These are phyloP conservation scores for Sarcocystis neurona DNA, from an alignment of 169 alveolate species.

Conservation along the genomic window DNA sequence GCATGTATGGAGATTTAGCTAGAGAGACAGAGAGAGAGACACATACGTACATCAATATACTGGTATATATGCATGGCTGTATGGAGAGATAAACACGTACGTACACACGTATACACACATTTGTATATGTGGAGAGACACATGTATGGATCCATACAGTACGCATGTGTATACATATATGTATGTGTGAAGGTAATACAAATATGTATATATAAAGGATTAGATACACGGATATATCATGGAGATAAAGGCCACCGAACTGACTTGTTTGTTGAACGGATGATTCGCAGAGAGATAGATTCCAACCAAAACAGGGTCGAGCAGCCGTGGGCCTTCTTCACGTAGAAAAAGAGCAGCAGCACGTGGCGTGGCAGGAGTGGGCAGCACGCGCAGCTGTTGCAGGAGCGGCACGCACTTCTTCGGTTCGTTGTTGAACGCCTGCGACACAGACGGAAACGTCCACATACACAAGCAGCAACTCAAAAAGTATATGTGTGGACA, in stretches of 20 bases:
- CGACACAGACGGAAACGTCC: too few relatives aligned
- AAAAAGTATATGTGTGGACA: too few relatives aligned
- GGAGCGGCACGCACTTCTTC: conserved; percentile 39
- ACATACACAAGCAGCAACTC: too few relatives aligned
- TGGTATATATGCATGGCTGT: background rate
- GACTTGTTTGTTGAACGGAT: conserved; percentile 55
- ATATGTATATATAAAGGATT: background rate
- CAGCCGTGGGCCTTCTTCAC: conserved; percentile 51
- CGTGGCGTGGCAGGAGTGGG: conserved; percentile 65
- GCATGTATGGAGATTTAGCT: background rate
- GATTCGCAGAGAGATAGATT: conserved; percentile 37
- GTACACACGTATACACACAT: too few relatives aligned
- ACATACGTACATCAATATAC: background rate
- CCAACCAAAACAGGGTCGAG: conserved; percentile 56
- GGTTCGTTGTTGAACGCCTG: conserved; percentile 39
- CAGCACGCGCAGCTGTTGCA: conserved; percentile 47
- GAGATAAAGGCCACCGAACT: background rate
- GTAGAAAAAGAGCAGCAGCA: conserved; percentile 52
- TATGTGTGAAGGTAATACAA: background rate
- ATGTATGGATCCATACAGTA: too few relatives aligned
- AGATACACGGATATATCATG: background rate
- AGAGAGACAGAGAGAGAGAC: background rate
- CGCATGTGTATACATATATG: too few relatives aligned
- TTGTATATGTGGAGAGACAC: background rate
- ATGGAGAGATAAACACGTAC: background rate